phyloP scores from a whole-genome alignment of 179 eudicot species.

The Carnegiea gigantea region DNA sequence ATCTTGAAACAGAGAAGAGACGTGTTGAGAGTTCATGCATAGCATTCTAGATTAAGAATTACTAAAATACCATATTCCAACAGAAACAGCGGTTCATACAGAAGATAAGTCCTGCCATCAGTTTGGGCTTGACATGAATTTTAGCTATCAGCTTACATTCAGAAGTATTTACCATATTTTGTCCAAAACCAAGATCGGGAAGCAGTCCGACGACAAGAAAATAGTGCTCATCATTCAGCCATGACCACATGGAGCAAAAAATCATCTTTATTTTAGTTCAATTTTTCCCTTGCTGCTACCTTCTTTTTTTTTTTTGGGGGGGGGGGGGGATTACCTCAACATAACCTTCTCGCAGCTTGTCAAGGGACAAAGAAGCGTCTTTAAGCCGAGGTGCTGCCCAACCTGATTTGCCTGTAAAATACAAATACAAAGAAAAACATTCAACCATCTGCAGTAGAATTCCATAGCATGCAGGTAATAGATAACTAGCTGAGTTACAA shows the following conservation, averaged over 20 bases:
- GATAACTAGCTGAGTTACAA: background rate
- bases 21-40: background rate
- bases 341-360: conserved; percentile 88
- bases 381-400: conserved; percentile 98
- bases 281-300: background rate
- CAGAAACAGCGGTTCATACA: background rate
- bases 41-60: background rate
- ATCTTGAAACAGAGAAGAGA: conserved; percentile 40
- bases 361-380: conserved; percentile 86
- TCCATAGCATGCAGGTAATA: background rate
- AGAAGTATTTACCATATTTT: background rate
- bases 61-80: background rate
- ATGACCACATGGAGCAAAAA: background rate
- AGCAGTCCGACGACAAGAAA: background rate
- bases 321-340: conserved; percentile 52
- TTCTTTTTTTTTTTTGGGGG: background rate
- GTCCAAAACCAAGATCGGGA: background rate
- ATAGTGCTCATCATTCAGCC: background rate
- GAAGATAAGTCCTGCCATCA: background rate
- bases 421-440: conserved; percentile 2
- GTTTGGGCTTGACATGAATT: background rate
- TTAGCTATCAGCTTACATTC: background rate
- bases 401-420: conserved; percentile 66
- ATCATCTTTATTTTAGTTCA: background rate
- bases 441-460: background rate